phyloP scores from a whole-genome alignment of 305 asterid genomes.

The Stenogyne calaminthoides region DNA sequence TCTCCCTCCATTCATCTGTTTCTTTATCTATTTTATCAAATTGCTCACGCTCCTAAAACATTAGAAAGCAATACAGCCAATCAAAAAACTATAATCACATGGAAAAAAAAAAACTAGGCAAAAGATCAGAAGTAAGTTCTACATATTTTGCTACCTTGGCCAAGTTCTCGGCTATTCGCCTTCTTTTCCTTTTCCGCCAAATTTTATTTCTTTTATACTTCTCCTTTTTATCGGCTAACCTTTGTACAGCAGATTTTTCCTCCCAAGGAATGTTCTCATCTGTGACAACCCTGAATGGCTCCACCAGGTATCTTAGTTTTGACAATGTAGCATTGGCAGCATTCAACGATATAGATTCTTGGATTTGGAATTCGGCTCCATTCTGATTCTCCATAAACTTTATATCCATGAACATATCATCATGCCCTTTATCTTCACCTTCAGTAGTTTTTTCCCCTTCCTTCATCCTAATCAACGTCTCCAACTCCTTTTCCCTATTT shows the following conservation, averaged over 20 bases:
- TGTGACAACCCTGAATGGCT: constrained; percentile 75
- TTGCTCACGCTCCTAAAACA: constrained; percentile 62
- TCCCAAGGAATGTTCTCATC: constrained; percentile 85
- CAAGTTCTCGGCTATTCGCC: constrained; percentile 58
- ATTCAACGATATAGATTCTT: constrained; percentile 56
- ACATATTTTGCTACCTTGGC: constrained; percentile 52
- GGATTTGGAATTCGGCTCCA: constrained; percentile 44
- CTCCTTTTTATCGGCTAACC: constrained; percentile 64
- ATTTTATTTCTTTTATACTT: constrained; percentile 83
- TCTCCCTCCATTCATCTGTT: constrained; percentile 96
- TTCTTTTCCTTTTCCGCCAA: constrained; percentile 88
- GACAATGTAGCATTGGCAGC: constrained; percentile 64
- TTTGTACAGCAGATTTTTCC: constrained; percentile 72
- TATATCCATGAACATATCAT: constrained; percentile 37
- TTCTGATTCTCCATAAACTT: constrained; percentile 46
- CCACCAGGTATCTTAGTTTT: constrained; percentile 71
- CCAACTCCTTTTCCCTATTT: constrained; percentile 74
- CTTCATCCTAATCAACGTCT: constrained; percentile 58
- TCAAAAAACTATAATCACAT: not conserved
- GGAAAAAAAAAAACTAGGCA: not conserved
- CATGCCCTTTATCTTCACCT: constrained; percentile 34
- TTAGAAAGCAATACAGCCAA: constrained; percentile 19
- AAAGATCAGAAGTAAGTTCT: not conserved
- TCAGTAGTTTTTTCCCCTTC: constrained; percentile 41
- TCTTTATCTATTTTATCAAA: constrained; percentile 73